A percentile compares a stretch with the other conserved stretches of the same genome.
phyloP scores from a whole-genome alignment of 345 rosid species.

The Eucalyptus decipiens region DNA sequence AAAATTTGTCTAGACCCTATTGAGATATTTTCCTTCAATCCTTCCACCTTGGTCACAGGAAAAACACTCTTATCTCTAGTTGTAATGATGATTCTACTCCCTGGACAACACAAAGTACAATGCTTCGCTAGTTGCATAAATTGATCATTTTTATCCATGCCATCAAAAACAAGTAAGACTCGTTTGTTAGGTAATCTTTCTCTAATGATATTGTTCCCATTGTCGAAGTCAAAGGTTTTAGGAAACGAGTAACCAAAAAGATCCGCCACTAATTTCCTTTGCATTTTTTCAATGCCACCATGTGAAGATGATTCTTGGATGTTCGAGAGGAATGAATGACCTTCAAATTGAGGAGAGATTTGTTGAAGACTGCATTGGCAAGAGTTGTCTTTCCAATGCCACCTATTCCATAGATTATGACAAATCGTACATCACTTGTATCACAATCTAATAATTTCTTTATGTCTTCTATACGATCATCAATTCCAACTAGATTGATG shows the following conservation, averaged over 20 bases:
- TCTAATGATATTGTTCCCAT: neutral
- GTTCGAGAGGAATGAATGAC: neutral
- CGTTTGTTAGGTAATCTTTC: fast-evolving
- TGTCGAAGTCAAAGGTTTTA: neutral
- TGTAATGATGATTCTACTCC: neutral
- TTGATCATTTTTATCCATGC: neutral
- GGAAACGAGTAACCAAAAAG: fast-evolving
- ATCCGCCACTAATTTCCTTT: neutral
- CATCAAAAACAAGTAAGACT: neutral
- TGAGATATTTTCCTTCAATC: neutral
- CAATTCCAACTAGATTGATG: neutral
- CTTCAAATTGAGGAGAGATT: neutral
- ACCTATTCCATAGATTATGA: neutral
- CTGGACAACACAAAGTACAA: neutral
- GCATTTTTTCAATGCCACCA: neutral
- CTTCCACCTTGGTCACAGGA: neutral
- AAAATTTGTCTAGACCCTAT: fast-evolving
- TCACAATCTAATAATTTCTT: neutral
- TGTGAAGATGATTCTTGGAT: neutral
- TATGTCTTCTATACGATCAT: neutral
- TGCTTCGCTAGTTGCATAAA: neutral
- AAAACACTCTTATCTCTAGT: neutral
- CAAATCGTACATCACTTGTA: neutral
- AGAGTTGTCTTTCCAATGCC: neutral
- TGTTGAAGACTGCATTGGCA: neutral